A percentile compares a stretch with the other conserved stretches of the same genome.
Evolutionary conservation across 2,329 filamentous ascomycete genomes (phyloP).

Genomic region (Sporothrix mexicana): DNA sequence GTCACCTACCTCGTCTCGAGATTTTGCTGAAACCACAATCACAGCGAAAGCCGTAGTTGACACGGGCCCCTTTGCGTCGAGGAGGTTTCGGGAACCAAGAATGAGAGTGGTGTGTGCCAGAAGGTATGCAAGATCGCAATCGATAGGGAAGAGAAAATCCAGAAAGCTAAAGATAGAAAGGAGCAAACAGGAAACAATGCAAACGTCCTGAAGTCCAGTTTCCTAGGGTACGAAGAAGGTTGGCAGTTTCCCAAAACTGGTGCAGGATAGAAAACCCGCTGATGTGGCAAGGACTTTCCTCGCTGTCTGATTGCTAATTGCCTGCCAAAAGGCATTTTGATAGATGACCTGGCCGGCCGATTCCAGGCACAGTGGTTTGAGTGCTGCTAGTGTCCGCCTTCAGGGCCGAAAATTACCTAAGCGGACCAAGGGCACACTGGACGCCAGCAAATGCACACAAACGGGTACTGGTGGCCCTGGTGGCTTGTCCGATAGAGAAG

Average conservation of each 20-base stretch:
- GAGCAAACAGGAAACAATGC: slow-evolving; percentile 3
- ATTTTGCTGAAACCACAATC: slow-evolving; percentile 18
- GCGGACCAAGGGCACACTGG: slow-evolving; percentile 23
- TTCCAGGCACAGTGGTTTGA: slow-evolving; percentile 1
- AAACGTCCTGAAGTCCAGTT: slow-evolving; percentile 8
- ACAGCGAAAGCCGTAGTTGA: neutral
- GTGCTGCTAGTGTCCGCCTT: neutral
- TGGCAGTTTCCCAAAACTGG: slow-evolving; percentile 20
- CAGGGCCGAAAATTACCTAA: slow-evolving; percentile 34
- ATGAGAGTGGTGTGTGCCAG: neutral
- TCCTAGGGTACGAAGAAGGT: neutral
- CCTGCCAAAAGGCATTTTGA: slow-evolving; percentile 29
- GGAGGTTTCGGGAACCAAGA: slow-evolving; percentile 8
- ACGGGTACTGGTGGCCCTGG: slow-evolving; percentile 19
- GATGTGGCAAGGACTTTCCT: slow-evolving; percentile 32
- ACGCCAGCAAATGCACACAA: slow-evolving; percentile 24
- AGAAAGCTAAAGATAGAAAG: neutral
- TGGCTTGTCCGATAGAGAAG: slow-evolving; percentile 11
- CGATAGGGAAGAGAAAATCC: neutral
- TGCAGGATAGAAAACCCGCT: slow-evolving; percentile 26
- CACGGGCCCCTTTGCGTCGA: neutral
- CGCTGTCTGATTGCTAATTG: slow-evolving; percentile 33
- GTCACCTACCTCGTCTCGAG: slow-evolving; percentile 29
- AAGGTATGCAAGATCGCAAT: slow-evolving; percentile 21
- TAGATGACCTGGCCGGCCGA: slow-evolving; percentile 3